Evolutionary conservation across 2,329 filamentous ascomycete species (phyloP).

Genomic region (Aspergillus ruber): DNA sequence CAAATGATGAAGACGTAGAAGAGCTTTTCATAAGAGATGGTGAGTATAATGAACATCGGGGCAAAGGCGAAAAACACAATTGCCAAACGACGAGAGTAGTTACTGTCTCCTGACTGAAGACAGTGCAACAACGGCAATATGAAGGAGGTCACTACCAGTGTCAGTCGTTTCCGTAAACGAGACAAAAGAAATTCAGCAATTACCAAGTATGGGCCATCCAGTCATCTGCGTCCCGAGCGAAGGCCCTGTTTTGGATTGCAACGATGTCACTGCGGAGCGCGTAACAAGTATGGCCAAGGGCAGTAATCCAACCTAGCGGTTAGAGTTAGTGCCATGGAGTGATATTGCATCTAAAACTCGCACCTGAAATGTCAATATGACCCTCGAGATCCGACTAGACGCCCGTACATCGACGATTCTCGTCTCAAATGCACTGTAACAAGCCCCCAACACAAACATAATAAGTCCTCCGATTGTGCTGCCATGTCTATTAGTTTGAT

Average conservation of each 20-base stretch:
- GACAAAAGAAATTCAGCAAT: too few species aligned
- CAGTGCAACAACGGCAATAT: slow-evolving; percentile 75
- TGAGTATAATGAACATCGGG: slow-evolving; percentile 89
- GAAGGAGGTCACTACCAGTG: slow-evolving; percentile 56
- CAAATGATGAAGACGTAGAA: slow-evolving; percentile 89
- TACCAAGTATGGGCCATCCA: slow-evolving; percentile 62
- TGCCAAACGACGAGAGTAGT: slow-evolving; percentile 84
- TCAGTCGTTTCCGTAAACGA: too few species aligned
- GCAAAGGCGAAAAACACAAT: slow-evolving; percentile 90
- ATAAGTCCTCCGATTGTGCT: too few species aligned
- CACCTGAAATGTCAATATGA: too few species aligned
- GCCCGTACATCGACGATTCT: too few species aligned
- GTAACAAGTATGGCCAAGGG: slow-evolving; percentile 79
- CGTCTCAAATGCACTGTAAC: too few species aligned
- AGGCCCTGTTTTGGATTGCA: slow-evolving; percentile 78
- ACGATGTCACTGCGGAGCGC: slow-evolving; percentile 71
- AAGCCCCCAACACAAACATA: too few species aligned
- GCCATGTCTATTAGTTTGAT: too few species aligned
- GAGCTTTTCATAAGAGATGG: slow-evolving; percentile 92
- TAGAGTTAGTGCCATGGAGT: slow-evolving; percentile 54
- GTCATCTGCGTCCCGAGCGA: slow-evolving; percentile 82
- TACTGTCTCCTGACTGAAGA: slow-evolving; percentile 63
- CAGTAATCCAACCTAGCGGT: slow-evolving; percentile 75
- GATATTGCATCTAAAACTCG: too few species aligned
- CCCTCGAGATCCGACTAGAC: too few species aligned